Percentiles rank a stretch among this genome's conserved stretches.
Conservation (phyloP, 1,284 basidiomycete species). For the Naganishia sp. region DNA sequence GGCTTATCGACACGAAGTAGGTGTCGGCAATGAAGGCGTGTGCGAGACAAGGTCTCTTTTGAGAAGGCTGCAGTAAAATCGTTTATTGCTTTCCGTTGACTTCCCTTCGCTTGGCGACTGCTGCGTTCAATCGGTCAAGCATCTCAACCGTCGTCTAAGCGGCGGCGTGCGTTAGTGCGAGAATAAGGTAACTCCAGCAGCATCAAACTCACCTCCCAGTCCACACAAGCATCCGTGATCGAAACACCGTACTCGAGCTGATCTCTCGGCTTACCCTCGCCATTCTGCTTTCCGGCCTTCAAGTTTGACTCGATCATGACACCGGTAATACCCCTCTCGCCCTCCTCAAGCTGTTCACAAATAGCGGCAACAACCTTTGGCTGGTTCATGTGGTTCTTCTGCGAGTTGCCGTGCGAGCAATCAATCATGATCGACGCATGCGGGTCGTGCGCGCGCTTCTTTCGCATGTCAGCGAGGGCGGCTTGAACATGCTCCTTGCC, state of each 20-base stretch:
- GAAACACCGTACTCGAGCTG: conserved; percentile 76
- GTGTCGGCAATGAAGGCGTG: background rate
- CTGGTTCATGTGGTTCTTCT: conserved; percentile 63
- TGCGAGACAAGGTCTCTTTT: background rate
- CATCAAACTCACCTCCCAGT: conserved; percentile 72
- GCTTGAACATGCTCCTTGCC: conserved; percentile 25
- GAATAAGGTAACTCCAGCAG: background rate
- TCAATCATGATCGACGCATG: conserved; percentile 62
- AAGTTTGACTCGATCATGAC: conserved; percentile 97
- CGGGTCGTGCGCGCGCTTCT: conserved; percentile 58
- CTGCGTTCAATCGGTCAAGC: conserved; percentile 72
- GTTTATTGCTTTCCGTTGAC: conserved; percentile 24
- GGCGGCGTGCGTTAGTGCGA: background rate
- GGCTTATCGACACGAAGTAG: too few species aligned
- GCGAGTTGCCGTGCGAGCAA: conserved; percentile 76
- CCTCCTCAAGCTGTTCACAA: conserved; percentile 73
- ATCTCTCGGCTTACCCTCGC: conserved; percentile 56
- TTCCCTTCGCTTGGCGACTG: conserved; percentile 34
- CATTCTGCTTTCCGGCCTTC: conserved; percentile 79
- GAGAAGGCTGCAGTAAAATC: too few species aligned
- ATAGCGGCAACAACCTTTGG: conserved; percentile 62
- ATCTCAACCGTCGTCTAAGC: conserved; percentile 58
- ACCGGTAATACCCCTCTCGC: conserved; percentile 80
- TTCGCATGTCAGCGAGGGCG: conserved; percentile 61
- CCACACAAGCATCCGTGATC: conserved; percentile 91